A percentile compares a stretch with the other conserved stretches of the same genome.
Conservation (phyloP, 495 filamentous ascomycete species). For the Trichoderma erinaceum region DNA sequence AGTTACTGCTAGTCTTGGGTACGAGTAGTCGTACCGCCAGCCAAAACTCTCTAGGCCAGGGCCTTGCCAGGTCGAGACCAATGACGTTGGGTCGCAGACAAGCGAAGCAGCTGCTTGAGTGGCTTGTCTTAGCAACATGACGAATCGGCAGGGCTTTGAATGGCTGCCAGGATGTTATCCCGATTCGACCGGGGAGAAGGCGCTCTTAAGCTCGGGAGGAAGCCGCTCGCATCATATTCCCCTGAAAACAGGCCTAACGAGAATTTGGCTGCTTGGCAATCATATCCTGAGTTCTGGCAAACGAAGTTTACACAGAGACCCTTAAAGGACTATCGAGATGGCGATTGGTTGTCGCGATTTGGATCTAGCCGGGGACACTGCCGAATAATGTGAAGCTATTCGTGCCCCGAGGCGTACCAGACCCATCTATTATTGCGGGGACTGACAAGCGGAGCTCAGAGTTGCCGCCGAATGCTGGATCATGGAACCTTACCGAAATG, state of each 20-base stretch:
- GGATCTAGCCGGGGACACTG: constrained; percentile 1
- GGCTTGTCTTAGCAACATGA: constrained; percentile 2
- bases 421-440: neutral
- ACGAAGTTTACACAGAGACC: neutral
- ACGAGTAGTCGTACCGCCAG: neutral
- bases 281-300: neutral
- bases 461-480: constrained; percentile 9
- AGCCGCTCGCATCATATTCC: neutral
- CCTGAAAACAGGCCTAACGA: neutral
- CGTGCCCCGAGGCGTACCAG: neutral
- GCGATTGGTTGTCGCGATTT: neutral
- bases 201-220: constrained; percentile 7
- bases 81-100: neutral
- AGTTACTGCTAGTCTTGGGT: neutral
- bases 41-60: neutral
- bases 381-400: neutral
- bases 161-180: constrained; percentile 8
- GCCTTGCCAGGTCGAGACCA: constrained; percentile 12
- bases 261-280: neutral
- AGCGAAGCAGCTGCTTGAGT: neutral
- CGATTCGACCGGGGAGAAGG: neutral
- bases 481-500: constrained; percentile 3
- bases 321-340: neutral
- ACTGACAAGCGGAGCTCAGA: constrained; percentile 10
- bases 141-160: constrained; percentile 10